phyloP scores from a whole-genome alignment of 1,284 basidiomycete genomes.

The Irpex sp. region DNA sequence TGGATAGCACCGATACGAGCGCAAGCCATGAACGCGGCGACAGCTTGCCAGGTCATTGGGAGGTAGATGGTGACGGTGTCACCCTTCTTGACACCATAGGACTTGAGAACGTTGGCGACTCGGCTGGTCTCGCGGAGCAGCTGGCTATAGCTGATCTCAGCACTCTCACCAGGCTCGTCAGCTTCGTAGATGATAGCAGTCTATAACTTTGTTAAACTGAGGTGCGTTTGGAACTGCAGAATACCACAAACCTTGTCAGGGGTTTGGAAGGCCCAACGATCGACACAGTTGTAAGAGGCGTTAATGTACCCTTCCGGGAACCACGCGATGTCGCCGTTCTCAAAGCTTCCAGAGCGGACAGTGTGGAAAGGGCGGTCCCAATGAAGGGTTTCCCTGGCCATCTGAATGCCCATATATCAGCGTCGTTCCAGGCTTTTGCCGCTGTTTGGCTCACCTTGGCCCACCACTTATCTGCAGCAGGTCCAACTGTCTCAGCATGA shows the following conservation, averaged over 20 bases:
- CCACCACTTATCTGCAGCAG: constrained; percentile 84
- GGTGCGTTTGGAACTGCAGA: background rate
- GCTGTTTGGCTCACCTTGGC: constrained; percentile 51
- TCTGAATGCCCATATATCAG: constrained; percentile 35
- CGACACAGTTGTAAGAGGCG: constrained; percentile 96
- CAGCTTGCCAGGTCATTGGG: constrained; percentile 92
- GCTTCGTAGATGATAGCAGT: constrained; percentile 98
- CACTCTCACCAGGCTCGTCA: constrained; percentile 85
- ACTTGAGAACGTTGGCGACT: constrained; percentile 90
- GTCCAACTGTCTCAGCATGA: constrained; percentile 71
- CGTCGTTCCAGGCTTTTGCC: background rate
- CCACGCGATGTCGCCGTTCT: constrained; percentile 89
- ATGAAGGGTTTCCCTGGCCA: constrained; percentile 76
- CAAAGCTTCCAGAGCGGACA: constrained; percentile 82
- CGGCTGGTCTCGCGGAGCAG: constrained; percentile 88
- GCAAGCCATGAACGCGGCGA: constrained; percentile 93
- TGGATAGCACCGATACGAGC: constrained; percentile 96
- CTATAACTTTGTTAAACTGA: constrained; percentile 27
- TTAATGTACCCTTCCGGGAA: constrained; percentile 90
- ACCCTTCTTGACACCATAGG: constrained; percentile 85
- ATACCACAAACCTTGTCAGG: constrained; percentile 72
- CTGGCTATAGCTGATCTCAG: constrained; percentile 78
- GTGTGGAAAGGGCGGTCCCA: constrained; percentile 94
- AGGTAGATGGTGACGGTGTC: constrained; percentile 92
- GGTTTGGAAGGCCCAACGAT: constrained; percentile 89